These are phyloP conservation scores for Lasiodiplodia sp. DNA, from an alignment of 2,329 filamentous ascomycete species.

Conservation along the genomic window DNA sequence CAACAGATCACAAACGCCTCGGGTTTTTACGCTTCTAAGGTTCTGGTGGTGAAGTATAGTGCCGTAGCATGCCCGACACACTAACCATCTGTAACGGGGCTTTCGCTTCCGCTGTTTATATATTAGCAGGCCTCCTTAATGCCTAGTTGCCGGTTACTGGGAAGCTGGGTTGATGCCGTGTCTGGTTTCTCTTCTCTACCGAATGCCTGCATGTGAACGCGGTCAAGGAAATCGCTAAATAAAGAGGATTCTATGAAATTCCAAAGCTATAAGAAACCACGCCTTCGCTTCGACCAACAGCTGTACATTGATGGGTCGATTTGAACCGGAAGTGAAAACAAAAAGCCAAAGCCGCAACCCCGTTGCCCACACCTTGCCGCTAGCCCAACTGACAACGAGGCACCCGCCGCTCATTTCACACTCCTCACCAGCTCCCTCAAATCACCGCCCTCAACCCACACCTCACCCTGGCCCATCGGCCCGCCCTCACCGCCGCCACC, in stretches of 20 bases:
- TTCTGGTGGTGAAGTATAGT: no score
- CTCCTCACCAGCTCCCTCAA: slow-evolving; percentile 56
- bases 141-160: background rate
- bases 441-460: slow-evolving; percentile 59
- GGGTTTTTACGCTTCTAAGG: no score
- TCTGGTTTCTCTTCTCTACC: background rate
- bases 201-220: background rate
- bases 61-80: no score
- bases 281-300: background rate
- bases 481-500: slow-evolving; percentile 35
- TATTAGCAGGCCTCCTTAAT: background rate
- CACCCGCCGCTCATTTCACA: slow-evolving; percentile 7
- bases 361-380: background rate
- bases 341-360: background rate
- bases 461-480: slow-evolving; percentile 48
- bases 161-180: background rate
- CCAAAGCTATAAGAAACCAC: background rate
- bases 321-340: background rate
- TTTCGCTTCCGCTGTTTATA: no score
- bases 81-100: no score
- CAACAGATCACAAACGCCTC: no score
- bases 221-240: background rate
- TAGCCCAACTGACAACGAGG: background rate
- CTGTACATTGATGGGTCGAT: background rate
- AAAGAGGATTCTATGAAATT: background rate